Base-by-base conservation (phyloP, 805 yeast genomes). In the Candida railenensis region DNA sequence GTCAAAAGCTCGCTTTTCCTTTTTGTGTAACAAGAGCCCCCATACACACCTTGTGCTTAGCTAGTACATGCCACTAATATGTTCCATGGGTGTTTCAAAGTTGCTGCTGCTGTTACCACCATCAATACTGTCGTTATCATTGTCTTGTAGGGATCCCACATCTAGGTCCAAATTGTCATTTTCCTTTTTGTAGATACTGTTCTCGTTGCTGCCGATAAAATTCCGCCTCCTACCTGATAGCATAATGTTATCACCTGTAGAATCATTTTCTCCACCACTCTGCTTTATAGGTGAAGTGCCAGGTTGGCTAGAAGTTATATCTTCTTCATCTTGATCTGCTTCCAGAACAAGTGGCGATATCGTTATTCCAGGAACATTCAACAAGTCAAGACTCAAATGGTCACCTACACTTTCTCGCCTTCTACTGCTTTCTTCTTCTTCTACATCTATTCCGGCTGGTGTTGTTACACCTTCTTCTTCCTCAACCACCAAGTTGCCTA, bases 111-210 rank as follows among this genome's bases (percentile, higher is more conserved):
- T 19, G 21, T 19, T 36, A 22, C 22, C 19, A 22, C 39, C 22
- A 8, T 36, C 39, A 9, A 20, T 20, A 18, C 39, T 36, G 22
- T 36, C 39, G 39, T 36, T 25, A 25, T 5, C 39, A 36, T 36
- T 36, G 20, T 36, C 39, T 12, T 36, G 39, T 16, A 18, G 19
- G n/a, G 39, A 20, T 5, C 22, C 22, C 14, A 36, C 7, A 4
- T 36, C 39, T 4, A 36, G 39, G 11, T 25, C 30, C 30, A 25
- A 25, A 25, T 25, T 25, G 5, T 25, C 30, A n/a, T n/a, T n/a
- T 25, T 25, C 30, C 9, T 25, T 25, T 25, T 25, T 25, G 30
- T 25, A 25, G 30, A 25, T 25, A 11, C 9, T 11, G 30, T 25
- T 25, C 11, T 25, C 30, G 30, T 11, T 7, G 5, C 11, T 25